Percentiles rank a stretch among this genome's conserved stretches.
Evolutionary conservation across 441 rosid genomes (phyloP).

Genomic region (Euphorbia corollata): DNA sequence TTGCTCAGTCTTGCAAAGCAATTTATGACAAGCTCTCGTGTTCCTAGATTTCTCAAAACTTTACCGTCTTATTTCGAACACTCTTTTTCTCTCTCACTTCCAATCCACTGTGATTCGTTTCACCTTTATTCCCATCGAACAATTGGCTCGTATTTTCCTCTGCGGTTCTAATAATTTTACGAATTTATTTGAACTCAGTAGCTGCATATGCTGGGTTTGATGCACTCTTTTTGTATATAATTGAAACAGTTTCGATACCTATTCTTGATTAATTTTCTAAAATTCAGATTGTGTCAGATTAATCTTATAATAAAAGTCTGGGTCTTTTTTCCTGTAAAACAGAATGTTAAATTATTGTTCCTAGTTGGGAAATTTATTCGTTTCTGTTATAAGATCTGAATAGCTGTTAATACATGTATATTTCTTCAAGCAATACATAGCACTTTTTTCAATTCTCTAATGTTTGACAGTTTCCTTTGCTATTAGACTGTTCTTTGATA

Average conservation of each 20-base stretch:
- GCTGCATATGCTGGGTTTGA: neutral
- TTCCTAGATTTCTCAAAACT: too few species aligned
- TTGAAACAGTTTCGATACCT: neutral
- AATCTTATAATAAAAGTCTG: too few species aligned
- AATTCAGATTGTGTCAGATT: too few species aligned
- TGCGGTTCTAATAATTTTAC: neutral
- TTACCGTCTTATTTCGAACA: neutral
- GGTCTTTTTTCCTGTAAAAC: neutral
- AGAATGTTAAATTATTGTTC: neutral
- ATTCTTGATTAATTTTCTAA: neutral
- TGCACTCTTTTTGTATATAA: neutral
- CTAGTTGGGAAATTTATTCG: neutral
- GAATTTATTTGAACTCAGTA: neutral
- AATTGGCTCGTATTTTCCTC: conserved; percentile 4
- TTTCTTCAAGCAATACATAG: too few species aligned
- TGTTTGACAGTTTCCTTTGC: too few species aligned
- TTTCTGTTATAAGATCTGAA: too few species aligned
- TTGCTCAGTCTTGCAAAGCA: too few species aligned
- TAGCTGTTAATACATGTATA: too few species aligned
- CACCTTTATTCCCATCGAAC: neutral
- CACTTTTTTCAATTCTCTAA: too few species aligned
- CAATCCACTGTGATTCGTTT: neutral
- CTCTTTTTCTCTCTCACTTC: neutral
- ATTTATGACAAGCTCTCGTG: too few species aligned
- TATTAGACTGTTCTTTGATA: neutral